These are phyloP conservation scores for Kurtzmaniella quercitrusa DNA, from an alignment of 1,139 yeast genomes.

Conservation along the genomic window DNA sequence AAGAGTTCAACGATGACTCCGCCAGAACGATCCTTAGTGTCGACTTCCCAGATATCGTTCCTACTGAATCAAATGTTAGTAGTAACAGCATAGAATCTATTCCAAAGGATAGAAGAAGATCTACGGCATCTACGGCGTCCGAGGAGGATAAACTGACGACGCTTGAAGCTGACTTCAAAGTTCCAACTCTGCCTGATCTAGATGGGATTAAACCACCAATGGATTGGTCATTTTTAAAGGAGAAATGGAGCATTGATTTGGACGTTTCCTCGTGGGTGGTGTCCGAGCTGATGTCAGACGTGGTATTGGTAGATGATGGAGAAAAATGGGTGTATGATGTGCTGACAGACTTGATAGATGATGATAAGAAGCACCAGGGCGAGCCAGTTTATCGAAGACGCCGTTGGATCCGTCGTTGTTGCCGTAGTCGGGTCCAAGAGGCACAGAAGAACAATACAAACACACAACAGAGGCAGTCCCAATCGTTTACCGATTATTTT, in stretches of 20 bases:
- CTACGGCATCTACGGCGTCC: slow-evolving; percentile 19
- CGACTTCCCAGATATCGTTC: slow-evolving; percentile 1
- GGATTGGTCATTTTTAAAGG: slow-evolving; percentile 49
- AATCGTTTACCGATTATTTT: slow-evolving; percentile 4
- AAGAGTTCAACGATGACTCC: no score
- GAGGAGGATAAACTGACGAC: slow-evolving; percentile 32
- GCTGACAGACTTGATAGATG: slow-evolving; percentile 11
- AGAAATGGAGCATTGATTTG: slow-evolving; percentile 57
- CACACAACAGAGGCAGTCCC: neutral
- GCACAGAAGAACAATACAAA: neutral
- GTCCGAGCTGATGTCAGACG: slow-evolving; percentile 42
- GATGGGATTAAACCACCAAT: slow-evolving; percentile 49
- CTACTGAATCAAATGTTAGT: neutral
- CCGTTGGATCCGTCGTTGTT: slow-evolving; percentile 47
- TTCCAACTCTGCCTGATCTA: slow-evolving; percentile 22
- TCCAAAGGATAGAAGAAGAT: slow-evolving; percentile 11
- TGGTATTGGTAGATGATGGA: slow-evolving; percentile 58
- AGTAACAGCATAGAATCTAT: slow-evolving; percentile 9
- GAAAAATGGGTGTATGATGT: slow-evolving; percentile 79
- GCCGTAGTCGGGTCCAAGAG: slow-evolving; percentile 8
- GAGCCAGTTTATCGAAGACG: slow-evolving; percentile 43
- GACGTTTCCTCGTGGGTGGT: slow-evolving; percentile 57
- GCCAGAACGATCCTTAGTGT: slow-evolving; percentile 8
- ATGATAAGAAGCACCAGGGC: neutral
- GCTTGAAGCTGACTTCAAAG: slow-evolving; percentile 22